Conservation (phyloP, 140 eudicot species). For the Senecio squalidus region DNA sequence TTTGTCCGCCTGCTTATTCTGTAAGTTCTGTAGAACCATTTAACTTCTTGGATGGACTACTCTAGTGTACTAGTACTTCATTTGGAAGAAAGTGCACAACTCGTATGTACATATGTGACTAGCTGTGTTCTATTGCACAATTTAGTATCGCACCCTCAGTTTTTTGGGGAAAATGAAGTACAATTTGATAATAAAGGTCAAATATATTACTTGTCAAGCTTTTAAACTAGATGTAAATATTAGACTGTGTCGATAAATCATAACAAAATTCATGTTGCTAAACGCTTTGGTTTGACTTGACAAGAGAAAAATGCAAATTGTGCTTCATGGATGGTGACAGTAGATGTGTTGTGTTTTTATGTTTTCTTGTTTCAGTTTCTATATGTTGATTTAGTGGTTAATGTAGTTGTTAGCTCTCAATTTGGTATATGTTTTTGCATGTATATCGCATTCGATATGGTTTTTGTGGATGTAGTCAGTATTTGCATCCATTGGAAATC, state of each 20-base stretch:
- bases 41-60: conserved; percentile 17
- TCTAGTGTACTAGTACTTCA: conserved; percentile 1
- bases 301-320: conserved; percentile 1
- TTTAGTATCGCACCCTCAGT: not conserved
- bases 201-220: conserved; percentile 6
- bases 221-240: conserved; percentile 2
- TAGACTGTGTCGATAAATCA: conserved; percentile 2
- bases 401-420: not conserved
- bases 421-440: not conserved
- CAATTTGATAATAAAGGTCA: not conserved
- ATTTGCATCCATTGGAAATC: not conserved
- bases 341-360: not conserved
- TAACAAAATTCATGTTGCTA: not conserved
- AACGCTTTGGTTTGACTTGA: conserved; percentile 9
- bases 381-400: not conserved
- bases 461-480: not conserved
- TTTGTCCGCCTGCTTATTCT: conserved; percentile 8
- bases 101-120: conserved; percentile 17
- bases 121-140: conserved; percentile 1
- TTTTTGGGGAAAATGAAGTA: not conserved
- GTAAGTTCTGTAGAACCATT: conserved; percentile 4
- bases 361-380: not conserved
- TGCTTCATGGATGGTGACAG: not conserved
- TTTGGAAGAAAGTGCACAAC: conserved; percentile 9
- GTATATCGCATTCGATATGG: not conserved